phyloP scores from a whole-genome alignment of 106 monocot genomes.

The Amphibolis antarctica region DNA sequence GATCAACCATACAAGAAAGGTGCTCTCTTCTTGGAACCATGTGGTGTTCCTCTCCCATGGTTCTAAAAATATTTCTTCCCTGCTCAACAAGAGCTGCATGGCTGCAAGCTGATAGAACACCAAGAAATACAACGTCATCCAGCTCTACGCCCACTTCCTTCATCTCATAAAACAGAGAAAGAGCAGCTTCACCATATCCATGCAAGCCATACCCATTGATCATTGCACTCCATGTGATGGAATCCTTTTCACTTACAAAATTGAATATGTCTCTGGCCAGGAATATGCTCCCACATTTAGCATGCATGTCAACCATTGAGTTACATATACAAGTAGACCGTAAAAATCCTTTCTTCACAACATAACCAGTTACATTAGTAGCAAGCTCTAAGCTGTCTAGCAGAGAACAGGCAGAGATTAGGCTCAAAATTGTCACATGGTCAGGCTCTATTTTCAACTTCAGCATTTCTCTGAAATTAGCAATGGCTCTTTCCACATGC shows the following conservation, averaged over 20 bases:
- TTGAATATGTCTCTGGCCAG: conserved; percentile 35
- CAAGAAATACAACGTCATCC: conserved; percentile 43
- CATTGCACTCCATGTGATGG: conserved; percentile 54
- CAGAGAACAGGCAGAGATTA: conserved; percentile 41
- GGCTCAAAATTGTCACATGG: conserved; percentile 34
- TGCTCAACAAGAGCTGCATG: conserved; percentile 45
- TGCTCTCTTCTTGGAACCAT: conserved; percentile 47
- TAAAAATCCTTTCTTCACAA: conserved; percentile 26
- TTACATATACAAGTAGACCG: conserved; percentile 25
- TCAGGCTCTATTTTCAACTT: conserved; percentile 29
- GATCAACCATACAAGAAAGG: conserved; percentile 48
- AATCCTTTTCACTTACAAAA: conserved; percentile 26
- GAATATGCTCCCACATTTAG: conserved; percentile 35
- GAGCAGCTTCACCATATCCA: conserved; percentile 37
- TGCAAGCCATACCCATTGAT: conserved; percentile 59
- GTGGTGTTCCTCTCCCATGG: conserved; percentile 24
- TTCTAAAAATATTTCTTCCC: conserved; percentile 33
- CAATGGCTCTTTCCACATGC: conserved; percentile 16
- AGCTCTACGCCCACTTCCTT: conserved; percentile 20
- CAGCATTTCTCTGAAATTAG: conserved; percentile 40
- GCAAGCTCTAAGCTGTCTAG: conserved; percentile 17
- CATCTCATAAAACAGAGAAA: conserved; percentile 39
- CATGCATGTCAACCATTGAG: conserved; percentile 42
- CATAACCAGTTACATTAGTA: conserved; percentile 20
- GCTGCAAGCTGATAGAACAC: conserved; percentile 55